A percentile compares a stretch with the other conserved stretches of the same genome.
These are phyloP conservation scores for Phlebiopsis flavidoalba DNA, from an alignment of 768 basidiomycete genomes.

Conservation along the genomic window DNA sequence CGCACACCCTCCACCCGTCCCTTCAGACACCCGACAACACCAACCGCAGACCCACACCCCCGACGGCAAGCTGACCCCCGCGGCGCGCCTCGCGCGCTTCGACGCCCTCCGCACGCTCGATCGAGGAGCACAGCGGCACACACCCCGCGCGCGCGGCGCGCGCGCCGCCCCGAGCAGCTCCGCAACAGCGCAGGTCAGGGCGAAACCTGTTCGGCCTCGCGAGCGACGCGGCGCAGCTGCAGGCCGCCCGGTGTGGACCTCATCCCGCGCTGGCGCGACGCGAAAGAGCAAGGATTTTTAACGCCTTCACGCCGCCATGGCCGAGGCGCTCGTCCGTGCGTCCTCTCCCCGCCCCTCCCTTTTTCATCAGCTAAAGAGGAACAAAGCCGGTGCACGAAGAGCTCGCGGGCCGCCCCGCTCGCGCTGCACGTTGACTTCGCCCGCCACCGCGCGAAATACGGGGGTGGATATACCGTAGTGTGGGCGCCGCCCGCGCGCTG, in stretches of 20 bases:
- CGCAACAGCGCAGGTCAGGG: constrained; percentile 43
- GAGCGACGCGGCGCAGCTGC: constrained; percentile 42
- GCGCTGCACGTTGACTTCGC: constrained; percentile 60
- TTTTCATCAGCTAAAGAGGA: not conserved
- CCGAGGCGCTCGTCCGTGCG: constrained; percentile 45
- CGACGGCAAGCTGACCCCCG: constrained; percentile 23
- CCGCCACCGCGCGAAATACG: constrained; percentile 58
- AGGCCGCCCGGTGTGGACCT: constrained; percentile 38
- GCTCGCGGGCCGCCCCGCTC: constrained; percentile 48
- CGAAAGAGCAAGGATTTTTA: constrained; percentile 36
- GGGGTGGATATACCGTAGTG: constrained; percentile 42
- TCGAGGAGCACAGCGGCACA: constrained; percentile 35
- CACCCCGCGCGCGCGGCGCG: constrained; percentile 22
- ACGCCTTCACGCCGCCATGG: constrained; percentile 30
- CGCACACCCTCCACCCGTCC: not conserved
- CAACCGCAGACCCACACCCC: not conserved
- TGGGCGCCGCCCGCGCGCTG: constrained; percentile 49
- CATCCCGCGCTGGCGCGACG: constrained; percentile 47
- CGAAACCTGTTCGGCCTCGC: constrained; percentile 48
- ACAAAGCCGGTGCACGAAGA: constrained; percentile 52
- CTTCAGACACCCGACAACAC: not conserved
- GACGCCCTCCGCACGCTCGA: constrained; percentile 30
- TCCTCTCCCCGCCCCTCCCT: not conserved
- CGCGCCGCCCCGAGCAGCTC: constrained; percentile 31
- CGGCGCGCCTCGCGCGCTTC: constrained; percentile 29